Evolutionary conservation across 2,329 filamentous ascomycete genomes (phyloP).

Genomic region (Diaporthe sp.): DNA sequence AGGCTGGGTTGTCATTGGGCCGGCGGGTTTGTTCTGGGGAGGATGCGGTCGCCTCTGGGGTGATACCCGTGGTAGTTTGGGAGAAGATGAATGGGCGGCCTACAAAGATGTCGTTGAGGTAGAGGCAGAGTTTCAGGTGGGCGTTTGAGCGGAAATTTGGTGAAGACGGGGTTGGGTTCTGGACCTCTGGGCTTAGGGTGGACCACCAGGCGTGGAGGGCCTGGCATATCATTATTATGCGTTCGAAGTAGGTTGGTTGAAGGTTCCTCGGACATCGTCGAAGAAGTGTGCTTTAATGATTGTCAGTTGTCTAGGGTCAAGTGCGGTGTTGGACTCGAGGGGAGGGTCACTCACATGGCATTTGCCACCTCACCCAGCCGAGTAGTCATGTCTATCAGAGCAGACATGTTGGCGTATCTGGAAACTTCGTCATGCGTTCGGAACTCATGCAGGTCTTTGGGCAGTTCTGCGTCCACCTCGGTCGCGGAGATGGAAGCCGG

Average conservation of each 20-base stretch:
- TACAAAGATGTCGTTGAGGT: slow-evolving; percentile 65
- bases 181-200: slow-evolving; percentile 51
- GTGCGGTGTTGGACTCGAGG: not conserved
- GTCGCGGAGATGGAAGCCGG: slow-evolving; percentile 65
- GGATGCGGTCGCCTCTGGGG: slow-evolving; percentile 18
- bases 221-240: slow-evolving; percentile 53
- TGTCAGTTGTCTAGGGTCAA: slow-evolving; percentile 31
- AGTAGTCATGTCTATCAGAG: slow-evolving; percentile 48
- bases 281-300: slow-evolving; percentile 51
- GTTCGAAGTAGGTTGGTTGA: slow-evolving; percentile 54
- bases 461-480: slow-evolving; percentile 67
- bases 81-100: slow-evolving; percentile 66
- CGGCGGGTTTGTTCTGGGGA: slow-evolving; percentile 18
- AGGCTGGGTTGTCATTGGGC: not conserved
- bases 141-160: slow-evolving; percentile 61
- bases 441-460: slow-evolving; percentile 57
- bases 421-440: slow-evolving; percentile 24
- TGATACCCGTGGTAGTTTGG: slow-evolving; percentile 36
- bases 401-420: slow-evolving; percentile 36
- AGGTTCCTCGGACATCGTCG: slow-evolving; percentile 53
- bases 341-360: slow-evolving; percentile 50
- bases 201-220: slow-evolving; percentile 57
- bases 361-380: slow-evolving; percentile 54
- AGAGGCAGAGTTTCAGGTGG: slow-evolving; percentile 65
- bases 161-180: slow-evolving; percentile 55